Base-by-base conservation (phyloP, 176 grass and related monocot species). In the Triticum monococcum region DNA sequence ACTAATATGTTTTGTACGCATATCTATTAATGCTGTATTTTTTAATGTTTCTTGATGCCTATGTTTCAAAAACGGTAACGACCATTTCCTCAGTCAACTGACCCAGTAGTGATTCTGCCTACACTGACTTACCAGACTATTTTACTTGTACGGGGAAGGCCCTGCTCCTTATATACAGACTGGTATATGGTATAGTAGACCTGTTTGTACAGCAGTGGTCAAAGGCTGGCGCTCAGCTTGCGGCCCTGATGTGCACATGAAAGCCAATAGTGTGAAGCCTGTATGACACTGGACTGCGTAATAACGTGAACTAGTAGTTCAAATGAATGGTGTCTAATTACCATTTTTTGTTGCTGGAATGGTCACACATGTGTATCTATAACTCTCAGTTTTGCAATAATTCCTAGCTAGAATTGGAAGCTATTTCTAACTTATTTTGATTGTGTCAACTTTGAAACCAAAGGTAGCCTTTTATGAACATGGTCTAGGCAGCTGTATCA, bases 191-290 rank as follows among this genome's bases (percentile, higher is more conserved):
- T 30, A 16, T 33, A 16, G 26, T 64, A 84, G 25, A 35, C 26
- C 8, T 48, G 24, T 24, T 76, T 30, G 32, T 35, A 46, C 18
- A 64, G 33, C 71, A 76, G 8, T 64, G 71, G 38, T 14, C 57
- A 64, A 50, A 22, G 20, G 57, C 38, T 67, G 36, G 26, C 41
- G 0, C 3, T 17, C 66, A 69, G 35, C 36, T 60, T 61, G 61
- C 62, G 17, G 57, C 31, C 20, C 54, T 90, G 33, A 12, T 67
- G 9, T 9, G 17, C 64, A 41, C 46, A 59, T 68, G 25, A 72
- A 33, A 75, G 45, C 71, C 43, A 57, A 67, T 80, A 74, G 66
- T 37, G 48, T 81, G 46, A 68, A 46, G 72, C 63, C 2, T 68
- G 25, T 30, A 13, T 64, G 36, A 60, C 13, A 52, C 37, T 63